Evolutionary conservation across 2,329 filamentous ascomycete species (phyloP), one percentile per base, ranked within the genome.

Genomic region (Arthrobotrys sphaeroides): DNA sequence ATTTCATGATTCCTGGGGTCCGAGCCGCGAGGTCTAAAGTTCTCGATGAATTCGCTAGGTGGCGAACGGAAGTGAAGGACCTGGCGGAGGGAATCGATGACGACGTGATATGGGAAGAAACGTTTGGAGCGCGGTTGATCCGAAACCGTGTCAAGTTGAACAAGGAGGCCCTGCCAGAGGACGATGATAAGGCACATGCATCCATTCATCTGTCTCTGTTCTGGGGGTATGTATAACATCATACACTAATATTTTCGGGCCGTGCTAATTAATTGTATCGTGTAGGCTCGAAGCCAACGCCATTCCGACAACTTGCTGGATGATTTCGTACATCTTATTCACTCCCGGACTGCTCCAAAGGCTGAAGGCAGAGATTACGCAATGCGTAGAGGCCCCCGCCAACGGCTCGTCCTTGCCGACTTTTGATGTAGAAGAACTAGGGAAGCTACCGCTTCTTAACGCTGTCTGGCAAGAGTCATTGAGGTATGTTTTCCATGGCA

Each of bases 41-140:
- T 45, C 4, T 57, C 0, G 62, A 67, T 28, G 55, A 66, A 12
- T 24, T 74, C 12, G 40, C 49, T 5, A 40, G 64, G 49, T 74
- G 70, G 70, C 28, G 57, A 6, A 42, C 33, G 38, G 62, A 74
- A 13, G 70, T 74, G 4, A 62, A 68, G 20, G 62, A 68, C 10
- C 1, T 42, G 13, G 45, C 55, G n/a, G 40, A 68, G 4, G 20
- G 24, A n/a, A 62, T 74, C 24, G 47, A 65, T 31, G 70, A 74
- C 12, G 62, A 67, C 6, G 70, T 74, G 18, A 0, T 43, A 5
- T 74, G 70, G 70, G 70, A 74, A n/a, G 70, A 74, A 59, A 74
- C 64, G 10, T 59, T 68, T 26, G 70, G 70, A 5, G 6, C 62
- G 1, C 47, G 64, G 16, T 33, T 74, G 53, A 51, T 74, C 12